Percentiles rank a stretch among this genome's conserved stretches.
phyloP scores from a whole-genome alignment of 371 early-diverging fungal species.

The Thermomucor indicae-seudaticae region DNA sequence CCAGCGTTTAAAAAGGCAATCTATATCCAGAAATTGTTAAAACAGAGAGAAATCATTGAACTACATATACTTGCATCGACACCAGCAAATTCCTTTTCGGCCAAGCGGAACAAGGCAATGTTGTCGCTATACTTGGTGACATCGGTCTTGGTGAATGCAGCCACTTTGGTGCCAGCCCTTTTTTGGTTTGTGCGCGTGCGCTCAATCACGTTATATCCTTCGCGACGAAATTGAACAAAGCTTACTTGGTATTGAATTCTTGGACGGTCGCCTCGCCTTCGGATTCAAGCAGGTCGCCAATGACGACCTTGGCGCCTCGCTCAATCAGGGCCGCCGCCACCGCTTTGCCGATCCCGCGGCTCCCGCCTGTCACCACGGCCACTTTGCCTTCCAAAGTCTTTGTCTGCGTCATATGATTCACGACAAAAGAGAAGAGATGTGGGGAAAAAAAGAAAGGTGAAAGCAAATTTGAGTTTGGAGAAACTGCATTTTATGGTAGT shows the following conservation, averaged over 20 bases:
- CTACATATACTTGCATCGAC: conserved; percentile 17
- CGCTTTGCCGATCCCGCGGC: conserved; percentile 62
- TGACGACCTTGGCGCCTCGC: conserved; percentile 54
- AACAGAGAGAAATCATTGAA: not conserved
- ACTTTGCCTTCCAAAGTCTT: conserved; percentile 33
- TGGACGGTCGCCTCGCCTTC: conserved; percentile 29
- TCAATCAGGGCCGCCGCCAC: conserved; percentile 44
- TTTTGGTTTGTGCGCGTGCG: not conserved
- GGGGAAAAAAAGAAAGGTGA: no score
- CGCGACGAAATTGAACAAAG: not conserved
- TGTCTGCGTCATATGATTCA: no score
- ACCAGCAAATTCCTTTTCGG: conserved; percentile 45
- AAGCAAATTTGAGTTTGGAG: no score
- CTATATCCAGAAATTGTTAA: not conserved
- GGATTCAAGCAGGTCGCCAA: conserved; percentile 56
- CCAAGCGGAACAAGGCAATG: conserved; percentile 33
- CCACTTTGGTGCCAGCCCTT: conserved; percentile 12
- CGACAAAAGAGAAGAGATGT: no score
- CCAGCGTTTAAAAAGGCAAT: conserved; percentile 24
- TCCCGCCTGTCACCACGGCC: conserved; percentile 64
- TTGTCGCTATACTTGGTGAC: conserved; percentile 46
- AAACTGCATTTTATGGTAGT: no score
- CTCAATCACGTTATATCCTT: not conserved
- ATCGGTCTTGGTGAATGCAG: conserved; percentile 48
- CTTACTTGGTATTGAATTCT: conserved; percentile 33